Conservation (phyloP, 768 basidiomycete species). For the Boletus coccyginus region DNA sequence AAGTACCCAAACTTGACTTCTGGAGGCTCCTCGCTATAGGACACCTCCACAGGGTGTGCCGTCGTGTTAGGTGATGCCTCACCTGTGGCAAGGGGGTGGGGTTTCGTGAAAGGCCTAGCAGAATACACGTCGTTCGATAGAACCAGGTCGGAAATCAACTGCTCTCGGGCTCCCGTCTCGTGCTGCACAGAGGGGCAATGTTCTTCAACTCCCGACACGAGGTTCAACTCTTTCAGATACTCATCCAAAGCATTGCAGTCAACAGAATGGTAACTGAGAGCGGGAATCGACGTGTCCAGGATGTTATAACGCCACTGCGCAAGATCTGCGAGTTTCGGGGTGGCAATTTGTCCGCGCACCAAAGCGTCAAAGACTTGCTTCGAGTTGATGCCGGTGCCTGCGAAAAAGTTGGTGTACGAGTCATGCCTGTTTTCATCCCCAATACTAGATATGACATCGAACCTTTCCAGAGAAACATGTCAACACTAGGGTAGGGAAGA, state of each 20-base stretch:
- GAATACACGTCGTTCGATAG: constrained; percentile 61
- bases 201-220: constrained; percentile 37
- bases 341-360: constrained; percentile 44
- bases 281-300: constrained; percentile 39
- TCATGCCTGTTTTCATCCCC: constrained; percentile 44
- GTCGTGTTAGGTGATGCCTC: constrained; percentile 8
- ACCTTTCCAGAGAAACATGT: constrained; percentile 37
- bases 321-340: constrained; percentile 34
- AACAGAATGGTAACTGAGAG: constrained; percentile 38
- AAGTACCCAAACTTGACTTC: constrained; percentile 61
- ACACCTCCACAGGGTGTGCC: constrained; percentile 37
- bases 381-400: constrained; percentile 50
- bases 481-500: neutral
- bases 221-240: constrained; percentile 42
- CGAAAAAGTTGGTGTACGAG: constrained; percentile 57
- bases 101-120: constrained; percentile 36
- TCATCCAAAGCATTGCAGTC: constrained; percentile 37
- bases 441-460: constrained; percentile 58
- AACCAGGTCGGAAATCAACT: constrained; percentile 60
- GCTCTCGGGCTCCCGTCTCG: constrained; percentile 56
- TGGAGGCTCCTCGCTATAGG: constrained; percentile 55
- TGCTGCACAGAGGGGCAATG: constrained; percentile 40
- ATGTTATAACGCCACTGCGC: constrained; percentile 59
- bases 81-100: neutral
- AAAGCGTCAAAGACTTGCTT: constrained; percentile 53